These are phyloP conservation scores for Juncus inflexus DNA, from an alignment of 176 grass and related monocot species.

Conservation along the genomic window DNA sequence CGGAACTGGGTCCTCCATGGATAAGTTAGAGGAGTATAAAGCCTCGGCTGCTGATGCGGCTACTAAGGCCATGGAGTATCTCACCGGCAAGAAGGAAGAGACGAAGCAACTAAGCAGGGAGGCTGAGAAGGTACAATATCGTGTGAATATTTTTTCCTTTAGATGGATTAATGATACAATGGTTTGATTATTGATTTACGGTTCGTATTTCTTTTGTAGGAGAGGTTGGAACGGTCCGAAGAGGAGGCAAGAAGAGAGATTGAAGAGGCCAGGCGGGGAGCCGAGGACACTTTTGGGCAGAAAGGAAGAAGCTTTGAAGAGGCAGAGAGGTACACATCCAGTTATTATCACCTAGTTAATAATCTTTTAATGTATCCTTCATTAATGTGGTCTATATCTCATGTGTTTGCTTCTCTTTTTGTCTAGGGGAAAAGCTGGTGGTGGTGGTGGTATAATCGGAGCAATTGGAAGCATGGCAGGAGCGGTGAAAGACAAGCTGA, in stretches of 20 bases:
- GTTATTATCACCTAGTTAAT: no score
- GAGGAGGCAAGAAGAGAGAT: constrained; percentile 25
- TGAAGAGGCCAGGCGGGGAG: constrained; percentile 19
- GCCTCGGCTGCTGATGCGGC: constrained; percentile 31
- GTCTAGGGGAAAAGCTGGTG: constrained; percentile 24
- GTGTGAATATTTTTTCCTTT: background rate
- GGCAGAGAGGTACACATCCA: background rate
- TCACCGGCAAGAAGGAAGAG: constrained; percentile 34
- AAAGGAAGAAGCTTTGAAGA: background rate
- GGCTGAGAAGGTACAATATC: constrained; percentile 19
- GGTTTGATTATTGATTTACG: no score
- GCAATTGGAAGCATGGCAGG: constrained; percentile 61
- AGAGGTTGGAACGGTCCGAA: constrained; percentile 25
- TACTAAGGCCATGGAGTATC: constrained; percentile 29
- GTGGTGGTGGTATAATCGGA: constrained; percentile 29
- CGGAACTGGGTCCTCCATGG: constrained; percentile 23
- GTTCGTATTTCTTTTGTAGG: constrained; percentile 10
- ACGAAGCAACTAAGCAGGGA: constrained; percentile 14
- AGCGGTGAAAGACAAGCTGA: constrained; percentile 65
- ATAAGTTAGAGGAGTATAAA: constrained; percentile 33
- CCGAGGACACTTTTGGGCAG: background rate
- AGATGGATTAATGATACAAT: no score
- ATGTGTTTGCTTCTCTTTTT: background rate
- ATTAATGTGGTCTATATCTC: no score
- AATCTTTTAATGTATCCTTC: no score